These are phyloP conservation scores for Coleophoma crateriformis DNA, from an alignment of 2,329 filamentous ascomycete species.

Conservation along the genomic window DNA sequence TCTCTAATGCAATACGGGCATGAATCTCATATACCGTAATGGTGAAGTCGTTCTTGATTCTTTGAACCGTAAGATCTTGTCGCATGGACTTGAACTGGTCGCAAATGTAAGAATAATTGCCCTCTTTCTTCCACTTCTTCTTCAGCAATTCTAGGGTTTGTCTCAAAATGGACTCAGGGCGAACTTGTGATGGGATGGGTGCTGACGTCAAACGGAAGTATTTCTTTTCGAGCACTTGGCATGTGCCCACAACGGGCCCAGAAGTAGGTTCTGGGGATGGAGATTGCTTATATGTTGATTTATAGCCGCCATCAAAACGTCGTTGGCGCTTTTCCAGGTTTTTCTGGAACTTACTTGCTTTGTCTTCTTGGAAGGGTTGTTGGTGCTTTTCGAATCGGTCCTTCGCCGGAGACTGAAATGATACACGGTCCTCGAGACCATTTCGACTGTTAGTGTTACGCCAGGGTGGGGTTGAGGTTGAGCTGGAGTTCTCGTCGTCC, in stretches of 20 bases:
- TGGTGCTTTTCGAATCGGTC: conserved; percentile 37
- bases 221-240: conserved; percentile 80
- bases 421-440: conserved; percentile 70
- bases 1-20: conserved; percentile 94
- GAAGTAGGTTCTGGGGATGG: conserved; percentile 51
- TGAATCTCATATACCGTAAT: conserved; percentile 97
- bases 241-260: conserved; percentile 80
- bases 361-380: conserved; percentile 40
- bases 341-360: conserved; percentile 83
- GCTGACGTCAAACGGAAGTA: conserved; percentile 91
- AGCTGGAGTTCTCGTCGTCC: conserved; percentile 37
- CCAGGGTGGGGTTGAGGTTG: conserved; percentile 59
- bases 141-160: conserved; percentile 85
- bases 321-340: conserved; percentile 83
- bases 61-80: conserved; percentile 96
- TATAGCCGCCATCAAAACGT: conserved; percentile 71
- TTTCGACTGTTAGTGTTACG: conserved; percentile 58
- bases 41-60: conserved; percentile 94
- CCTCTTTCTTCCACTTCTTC: conserved; percentile 89
- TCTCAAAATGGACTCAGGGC: conserved; percentile 72
- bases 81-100: conserved; percentile 98
- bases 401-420: conserved; percentile 29
- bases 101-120: conserved; percentile 96
- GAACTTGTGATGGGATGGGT: conserved; percentile 82
- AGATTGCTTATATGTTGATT: conserved; percentile 44